phyloP scores from a whole-genome alignment of 1,139 yeast genomes.

The Martiniozyma asiatica region DNA sequence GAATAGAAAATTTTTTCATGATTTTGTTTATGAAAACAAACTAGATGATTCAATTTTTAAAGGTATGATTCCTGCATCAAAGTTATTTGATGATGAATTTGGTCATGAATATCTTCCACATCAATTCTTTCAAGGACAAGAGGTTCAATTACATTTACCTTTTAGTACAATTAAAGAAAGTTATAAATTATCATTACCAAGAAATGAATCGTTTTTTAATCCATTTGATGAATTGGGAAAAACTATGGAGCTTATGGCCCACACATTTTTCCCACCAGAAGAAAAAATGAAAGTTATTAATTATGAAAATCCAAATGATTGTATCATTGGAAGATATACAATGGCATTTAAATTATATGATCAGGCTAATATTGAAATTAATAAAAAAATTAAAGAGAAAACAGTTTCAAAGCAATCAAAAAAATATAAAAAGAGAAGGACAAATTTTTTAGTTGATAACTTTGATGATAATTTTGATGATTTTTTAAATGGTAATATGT shows the following conservation, averaged over 20 bases:
- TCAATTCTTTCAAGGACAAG: slow-evolving; percentile 15
- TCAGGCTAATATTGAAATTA: slow-evolving; percentile 3
- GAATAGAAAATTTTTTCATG: slow-evolving; percentile 13
- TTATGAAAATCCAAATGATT: slow-evolving; percentile 27
- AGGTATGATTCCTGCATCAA: slow-evolving; percentile 12
- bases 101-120: slow-evolving; percentile 13
- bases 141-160: slow-evolving; percentile 24
- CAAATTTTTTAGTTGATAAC: too few species aligned
- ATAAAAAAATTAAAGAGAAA: slow-evolving; percentile 1
- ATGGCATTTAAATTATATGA: slow-evolving; percentile 30
- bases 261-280: slow-evolving; percentile 32
- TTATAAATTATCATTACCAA: slow-evolving; percentile 26
- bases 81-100: slow-evolving; percentile 15
- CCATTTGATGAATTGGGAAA: slow-evolving; percentile 65
- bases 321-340: slow-evolving; percentile 34
- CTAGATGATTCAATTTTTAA: slow-evolving; percentile 15
- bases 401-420: background rate
- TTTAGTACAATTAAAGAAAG: slow-evolving; percentile 25
- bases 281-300: slow-evolving; percentile 28
- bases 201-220: slow-evolving; percentile 42
- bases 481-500: too few species aligned
- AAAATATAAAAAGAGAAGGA: background rate
- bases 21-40: slow-evolving; percentile 11
- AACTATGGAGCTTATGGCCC: slow-evolving; percentile 37
- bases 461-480: too few species aligned